Base-by-base conservation (phyloP, 805 yeast genomes). In the Barnettozyma californica region DNA sequence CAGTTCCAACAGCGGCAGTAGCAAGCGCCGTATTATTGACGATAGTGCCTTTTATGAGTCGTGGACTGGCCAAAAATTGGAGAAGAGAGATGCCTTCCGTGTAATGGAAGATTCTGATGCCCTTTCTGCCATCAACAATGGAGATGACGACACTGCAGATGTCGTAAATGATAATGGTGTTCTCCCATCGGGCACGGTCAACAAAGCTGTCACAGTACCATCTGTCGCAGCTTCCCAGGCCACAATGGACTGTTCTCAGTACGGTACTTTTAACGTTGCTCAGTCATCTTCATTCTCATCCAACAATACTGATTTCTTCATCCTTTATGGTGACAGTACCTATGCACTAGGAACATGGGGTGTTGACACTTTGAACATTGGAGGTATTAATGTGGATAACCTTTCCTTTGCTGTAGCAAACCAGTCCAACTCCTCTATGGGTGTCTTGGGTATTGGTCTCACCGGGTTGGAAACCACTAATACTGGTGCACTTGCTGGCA, bases 341-440 rank as follows among this genome's bases (percentile, higher is more conserved):
- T 59, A 56, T 43, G 68, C 71, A 1, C 58, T 62, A 34, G 69
- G 71, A 3, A 54, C 63, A 1, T 68, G 68, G 54, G 73, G 71
- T 53, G 66, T 71, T 41, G 97, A 90, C 58, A 67, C 69, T 36
- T 71, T 90, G 5, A 51, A 56, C 2, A 66, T 89, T 48, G 80
- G 81, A 41, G 80, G 77, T 43, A 64, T 73, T 8, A 69, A 76
- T 4, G 72, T 88, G 13, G 59, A 69, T 0, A 68, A 71, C 48
- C 67, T 85, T 27, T 78, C 88, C 5, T 76, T 90, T 63, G 97
- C 95, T 1, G 80, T 89, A 21, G 95, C 87, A 3, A 79, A 80
- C 59, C 63, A 65, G 33, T 77, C 88, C 2, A 78, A 80, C 52
- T 80, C 91, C 4, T 64, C 79, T 9, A 66, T 66, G 41, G 92